Base-by-base conservation (phyloP, 2,329 filamentous ascomycete genomes). In the Penicillium sp. region DNA sequence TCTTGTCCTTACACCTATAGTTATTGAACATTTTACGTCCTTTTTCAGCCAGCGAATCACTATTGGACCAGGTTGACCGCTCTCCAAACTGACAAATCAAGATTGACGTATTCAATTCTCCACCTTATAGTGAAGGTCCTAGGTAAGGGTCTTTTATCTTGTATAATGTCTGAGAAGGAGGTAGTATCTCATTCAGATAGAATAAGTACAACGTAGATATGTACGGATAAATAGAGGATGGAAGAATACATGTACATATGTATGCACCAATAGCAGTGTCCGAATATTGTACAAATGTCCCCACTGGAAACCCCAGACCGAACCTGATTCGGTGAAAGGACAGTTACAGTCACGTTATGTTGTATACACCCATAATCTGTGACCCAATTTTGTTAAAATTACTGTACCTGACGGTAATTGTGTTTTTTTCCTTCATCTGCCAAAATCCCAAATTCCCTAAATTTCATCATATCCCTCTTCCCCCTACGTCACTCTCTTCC, bases 401-500 rank as follows among this genome's bases (percentile, higher is more conserved):
- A 55, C 52, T 2, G 47, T 55, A 51, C 23, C 35, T 46, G 29
- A 31, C 41, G 1, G 53, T 55, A 52, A 47, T 39, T 15, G 29
- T 44, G 21, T 40, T 25, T 52, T 50, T 54, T 45, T 40, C 5
- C 29, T 41, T 16, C 32, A n/a, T 35, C 18, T 34, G 46, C 21
- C 29, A 55, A 46, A 52, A 41, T 42, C 41, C 35, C 53, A 25
- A 55, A 52, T 55, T 65, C 68, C 68, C 68, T 68, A 70, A 72
- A 70, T 64, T 62, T 62, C 63, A 55, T 55, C 52, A 55, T 54
- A 64, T 68, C 61, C 62, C 60, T 56, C 67, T 64, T 64, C 65
- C 68, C 67, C 69, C 71, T 73, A 72, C 71, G 71, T 73, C 71
- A 73, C 70, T 68, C 60, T 60, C 60, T 56, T 58, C 65, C 61